phyloP scores from a whole-genome alignment of 495 filamentous ascomycete genomes.

The Penicillium cataractarum region DNA sequence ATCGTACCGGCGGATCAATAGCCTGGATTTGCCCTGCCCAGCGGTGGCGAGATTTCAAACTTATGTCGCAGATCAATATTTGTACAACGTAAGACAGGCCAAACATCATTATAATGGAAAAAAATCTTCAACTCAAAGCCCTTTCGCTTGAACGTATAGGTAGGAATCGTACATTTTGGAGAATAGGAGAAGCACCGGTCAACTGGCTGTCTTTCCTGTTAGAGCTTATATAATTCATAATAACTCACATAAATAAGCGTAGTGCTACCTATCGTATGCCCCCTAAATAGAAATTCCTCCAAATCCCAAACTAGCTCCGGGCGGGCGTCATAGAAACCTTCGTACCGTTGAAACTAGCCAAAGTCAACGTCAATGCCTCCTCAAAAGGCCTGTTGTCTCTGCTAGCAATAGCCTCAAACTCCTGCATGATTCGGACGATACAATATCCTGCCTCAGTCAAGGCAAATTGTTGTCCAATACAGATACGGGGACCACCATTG shows the following conservation, averaged over 20 bases:
- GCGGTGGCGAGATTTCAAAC: not conserved
- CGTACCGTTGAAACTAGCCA: conserved; percentile 31
- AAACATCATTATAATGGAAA: too few relatives aligned
- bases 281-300: too few relatives aligned
- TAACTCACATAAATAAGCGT: too few relatives aligned
- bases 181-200: too few relatives aligned
- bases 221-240: too few relatives aligned
- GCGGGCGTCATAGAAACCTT: conserved; percentile 14
- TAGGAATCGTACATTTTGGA: too few relatives aligned
- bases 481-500: conserved; percentile 60
- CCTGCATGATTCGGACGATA: conserved; percentile 56
- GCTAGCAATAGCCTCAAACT: conserved; percentile 50
- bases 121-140: too few relatives aligned
- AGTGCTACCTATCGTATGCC: too few relatives aligned
- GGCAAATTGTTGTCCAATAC: conserved; percentile 56
- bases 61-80: not conserved
- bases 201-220: too few relatives aligned
- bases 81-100: not conserved
- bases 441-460: conserved; percentile 60
- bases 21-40: not conserved
- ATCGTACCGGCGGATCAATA: not conserved
- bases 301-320: too few relatives aligned
- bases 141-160: too few relatives aligned
- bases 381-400: conserved; percentile 37
- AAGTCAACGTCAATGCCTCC: conserved; percentile 15